These are phyloP conservation scores for Fusarium concolor DNA, from an alignment of 2,329 filamentous ascomycete species.

Conservation along the genomic window DNA sequence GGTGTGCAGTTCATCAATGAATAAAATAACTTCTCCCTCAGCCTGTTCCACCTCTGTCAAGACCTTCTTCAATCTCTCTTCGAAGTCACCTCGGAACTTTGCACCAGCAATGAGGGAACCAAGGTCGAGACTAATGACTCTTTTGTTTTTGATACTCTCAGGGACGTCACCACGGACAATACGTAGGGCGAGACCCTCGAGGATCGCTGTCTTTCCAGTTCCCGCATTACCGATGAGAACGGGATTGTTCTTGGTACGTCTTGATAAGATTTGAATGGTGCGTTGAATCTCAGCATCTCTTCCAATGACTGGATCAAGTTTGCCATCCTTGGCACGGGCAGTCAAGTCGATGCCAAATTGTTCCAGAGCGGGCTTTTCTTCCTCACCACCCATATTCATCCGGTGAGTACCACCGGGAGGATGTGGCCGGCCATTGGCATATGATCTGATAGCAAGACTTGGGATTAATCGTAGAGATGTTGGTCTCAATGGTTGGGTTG, in stretches of 20 bases:
- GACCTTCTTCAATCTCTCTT: conserved; percentile 91
- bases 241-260: conserved; percentile 95
- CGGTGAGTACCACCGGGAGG: conserved; percentile 92
- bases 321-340: conserved; percentile 83
- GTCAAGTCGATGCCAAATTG: conserved; percentile 93
- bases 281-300: conserved; percentile 91
- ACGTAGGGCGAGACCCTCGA: conserved; percentile 89
- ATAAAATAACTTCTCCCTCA: conserved; percentile 89
- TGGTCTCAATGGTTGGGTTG: conserved; percentile 38
- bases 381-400: conserved; percentile 84
- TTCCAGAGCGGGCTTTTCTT: conserved; percentile 88
- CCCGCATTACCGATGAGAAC: conserved; percentile 93
- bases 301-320: conserved; percentile 95
- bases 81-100: conserved; percentile 95
- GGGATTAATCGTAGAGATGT: conserved; percentile 52
- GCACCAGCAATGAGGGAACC: conserved; percentile 95
- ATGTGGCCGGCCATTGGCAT: conserved; percentile 80
- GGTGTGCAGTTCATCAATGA: conserved; percentile 94
- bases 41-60: conserved; percentile 91
- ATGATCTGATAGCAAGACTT: conserved; percentile 59
- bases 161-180: conserved; percentile 95
- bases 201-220: conserved; percentile 92
- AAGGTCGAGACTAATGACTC: conserved; percentile 87
- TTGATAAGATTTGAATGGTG: conserved; percentile 92
- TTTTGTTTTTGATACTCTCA: conserved; percentile 94